Evolutionary conservation across 352 stramenopile species (phyloP), one percentile per base, ranked within the genome.

Genomic region (Globisporangium iwayamae): DNA sequence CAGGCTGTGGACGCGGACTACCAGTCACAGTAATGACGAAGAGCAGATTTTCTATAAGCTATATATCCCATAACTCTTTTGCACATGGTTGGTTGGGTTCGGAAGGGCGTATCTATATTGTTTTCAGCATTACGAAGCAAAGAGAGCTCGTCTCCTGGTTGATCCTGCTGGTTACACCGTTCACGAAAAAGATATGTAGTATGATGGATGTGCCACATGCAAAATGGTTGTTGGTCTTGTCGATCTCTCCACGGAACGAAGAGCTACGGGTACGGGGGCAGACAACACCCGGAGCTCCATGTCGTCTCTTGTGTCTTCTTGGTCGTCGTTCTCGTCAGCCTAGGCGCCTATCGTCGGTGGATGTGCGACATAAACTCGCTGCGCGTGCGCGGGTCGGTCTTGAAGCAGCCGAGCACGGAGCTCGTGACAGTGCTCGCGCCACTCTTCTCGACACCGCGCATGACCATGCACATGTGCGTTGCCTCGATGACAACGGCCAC

Each of bases 381-480:
- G 20, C 87, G 75, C 39, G 87, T 94, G 51, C 87, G 84, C 50
- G 85, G 81, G 79, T 99, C 95, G 22, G 75, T 94, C 80, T 99
- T 93, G 80, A 99, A 99, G 77, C 87, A 96, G 30, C 98, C 98
- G 20, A 98, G 81, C 28, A 99, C 91, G 55, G 91, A 98, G 74
- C 91, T 99, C 4, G 98, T 99, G 53, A 99, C 87, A 0, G 98
- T 99, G 28, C 81, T 97, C 11, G 96, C 89, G 7, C 94, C 94
- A 34, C 94, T 95, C 74, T 99, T 99, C 74, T 99, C 93, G 4
- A 99, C 98, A 50, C 98, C 98, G 36, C 98, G 89, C 96, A 99
- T 99, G 41, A 98, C 89, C 97, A 99, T 99, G 80, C 98, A 99
- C 91, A 99, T 99, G 83, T 99, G 98, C 39, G 86, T 97, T 41